These are phyloP conservation scores for Penicillium brevicompactum DNA, from an alignment of 2,329 filamentous ascomycete species.

Conservation along the genomic window DNA sequence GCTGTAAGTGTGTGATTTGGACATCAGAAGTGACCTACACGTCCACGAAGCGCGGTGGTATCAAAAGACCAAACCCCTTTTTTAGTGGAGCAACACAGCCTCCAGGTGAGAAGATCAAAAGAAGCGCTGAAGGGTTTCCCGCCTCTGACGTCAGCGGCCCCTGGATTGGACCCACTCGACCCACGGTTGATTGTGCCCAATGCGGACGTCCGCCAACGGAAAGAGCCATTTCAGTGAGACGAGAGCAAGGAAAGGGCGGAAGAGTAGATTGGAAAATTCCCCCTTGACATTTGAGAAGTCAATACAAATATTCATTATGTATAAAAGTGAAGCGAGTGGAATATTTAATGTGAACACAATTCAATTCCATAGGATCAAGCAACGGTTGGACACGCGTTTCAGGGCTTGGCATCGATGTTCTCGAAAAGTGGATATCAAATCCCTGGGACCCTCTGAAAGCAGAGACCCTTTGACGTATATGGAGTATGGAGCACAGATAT, in stretches of 20 bases:
- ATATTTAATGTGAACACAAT: not conserved
- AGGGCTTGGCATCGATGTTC: slow-evolving; percentile 5
- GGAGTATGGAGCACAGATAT: not conserved
- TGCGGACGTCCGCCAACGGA: not conserved
- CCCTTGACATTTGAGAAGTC: too few relatives aligned
- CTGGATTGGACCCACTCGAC: slow-evolving; percentile 1
- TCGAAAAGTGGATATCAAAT: not conserved
- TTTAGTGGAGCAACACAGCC: not conserved
- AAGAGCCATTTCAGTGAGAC: not conserved
- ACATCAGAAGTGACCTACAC: not conserved
- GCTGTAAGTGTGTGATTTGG: not conserved
- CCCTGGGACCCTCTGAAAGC: slow-evolving; percentile 3
- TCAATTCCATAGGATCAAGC: not conserved
- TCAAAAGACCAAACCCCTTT: not conserved
- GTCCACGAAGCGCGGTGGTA: not conserved
- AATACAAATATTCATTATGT: too few relatives aligned
- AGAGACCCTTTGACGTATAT: not conserved
- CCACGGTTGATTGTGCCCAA: not conserved
- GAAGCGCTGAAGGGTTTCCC: not conserved
- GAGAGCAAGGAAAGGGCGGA: not conserved
- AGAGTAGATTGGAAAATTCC: not conserved
- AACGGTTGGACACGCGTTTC: slow-evolving; percentile 7
- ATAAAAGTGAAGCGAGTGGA: not conserved
- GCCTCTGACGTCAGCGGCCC: slow-evolving; percentile 11
- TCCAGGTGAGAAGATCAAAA: not conserved